phyloP scores from a whole-genome alignment of 805 yeast species.

The Brettanomyces naardenensis region DNA sequence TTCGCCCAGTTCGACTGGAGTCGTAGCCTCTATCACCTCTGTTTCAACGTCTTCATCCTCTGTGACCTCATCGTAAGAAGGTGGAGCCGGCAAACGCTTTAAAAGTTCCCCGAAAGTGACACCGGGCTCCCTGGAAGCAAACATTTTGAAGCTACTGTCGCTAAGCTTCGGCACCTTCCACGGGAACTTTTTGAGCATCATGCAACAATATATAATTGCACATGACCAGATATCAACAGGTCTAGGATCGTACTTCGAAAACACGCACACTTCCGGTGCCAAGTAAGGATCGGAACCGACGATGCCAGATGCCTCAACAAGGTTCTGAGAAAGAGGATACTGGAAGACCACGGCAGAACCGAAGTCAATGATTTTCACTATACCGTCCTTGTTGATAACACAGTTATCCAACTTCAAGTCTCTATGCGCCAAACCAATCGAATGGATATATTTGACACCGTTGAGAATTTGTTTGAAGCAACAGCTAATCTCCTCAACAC shows the following conservation, averaged over 20 bases:
- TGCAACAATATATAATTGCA: slow-evolving; percentile 86
- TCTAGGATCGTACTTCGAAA: slow-evolving; percentile 78
- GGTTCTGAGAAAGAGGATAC: slow-evolving; percentile 69
- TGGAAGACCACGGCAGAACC: slow-evolving; percentile 90
- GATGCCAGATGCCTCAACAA: slow-evolving; percentile 74
- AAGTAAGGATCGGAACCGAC: slow-evolving; percentile 86
- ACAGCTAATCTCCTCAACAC: slow-evolving; percentile 69
- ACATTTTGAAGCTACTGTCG: slow-evolving; percentile 77
- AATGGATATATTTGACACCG: slow-evolving; percentile 76
- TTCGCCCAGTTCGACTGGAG: background rate
- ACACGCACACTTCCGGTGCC: slow-evolving; percentile 88
- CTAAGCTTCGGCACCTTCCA: slow-evolving; percentile 86
- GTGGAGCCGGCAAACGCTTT: slow-evolving; percentile 45
- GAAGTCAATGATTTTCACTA: slow-evolving; percentile 85
- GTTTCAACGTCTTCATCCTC: slow-evolving; percentile 2
- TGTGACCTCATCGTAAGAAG: slow-evolving; percentile 19
- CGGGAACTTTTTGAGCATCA: slow-evolving; percentile 86
- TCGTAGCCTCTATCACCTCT: slow-evolving; percentile 6
- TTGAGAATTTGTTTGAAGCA: slow-evolving; percentile 81
- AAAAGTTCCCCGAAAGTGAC: slow-evolving; percentile 57
- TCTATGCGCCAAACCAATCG: slow-evolving; percentile 82
- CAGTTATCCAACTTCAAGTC: slow-evolving; percentile 91
- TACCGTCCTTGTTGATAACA: slow-evolving; percentile 74
- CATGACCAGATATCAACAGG: slow-evolving; percentile 94
- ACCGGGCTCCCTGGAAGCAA: slow-evolving; percentile 66